These are phyloP conservation scores for Apiotrichum sp. DNA, from an alignment of 1,284 basidiomycete species.

Conservation along the genomic window DNA sequence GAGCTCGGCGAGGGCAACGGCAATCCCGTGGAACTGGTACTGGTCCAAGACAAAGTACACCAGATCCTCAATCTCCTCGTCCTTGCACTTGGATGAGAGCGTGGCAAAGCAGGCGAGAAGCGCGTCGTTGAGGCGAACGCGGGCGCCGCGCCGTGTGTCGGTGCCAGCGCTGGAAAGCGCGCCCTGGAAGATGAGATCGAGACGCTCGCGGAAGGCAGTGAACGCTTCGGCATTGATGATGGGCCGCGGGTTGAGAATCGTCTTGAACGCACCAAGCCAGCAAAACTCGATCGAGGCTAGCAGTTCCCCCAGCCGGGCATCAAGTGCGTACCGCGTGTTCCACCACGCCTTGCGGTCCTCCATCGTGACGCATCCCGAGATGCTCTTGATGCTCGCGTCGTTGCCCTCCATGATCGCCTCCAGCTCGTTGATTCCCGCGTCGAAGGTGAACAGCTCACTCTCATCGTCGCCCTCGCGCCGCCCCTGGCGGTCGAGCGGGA, in stretches of 20 bases:
- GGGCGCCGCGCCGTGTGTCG: slow-evolving; percentile 41
- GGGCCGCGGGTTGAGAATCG: slow-evolving; percentile 61
- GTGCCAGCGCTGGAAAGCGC: slow-evolving; percentile 55
- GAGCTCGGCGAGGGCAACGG: slow-evolving; percentile 83
- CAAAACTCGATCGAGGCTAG: slow-evolving; percentile 84
- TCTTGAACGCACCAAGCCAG: slow-evolving; percentile 98
- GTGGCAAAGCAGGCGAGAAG: slow-evolving; percentile 81
- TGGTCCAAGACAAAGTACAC: slow-evolving; percentile 90
- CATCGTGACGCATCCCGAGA: slow-evolving; percentile 32
- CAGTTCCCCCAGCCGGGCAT: slow-evolving; percentile 67
- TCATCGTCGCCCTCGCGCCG: slow-evolving; percentile 71
- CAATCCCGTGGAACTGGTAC: slow-evolving; percentile 85
- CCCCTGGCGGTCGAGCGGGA: slow-evolving; percentile 74
- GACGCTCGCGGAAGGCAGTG: slow-evolving; percentile 55
- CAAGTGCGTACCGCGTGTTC: slow-evolving; percentile 68
- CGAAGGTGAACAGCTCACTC: slow-evolving; percentile 64
- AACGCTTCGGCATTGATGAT: slow-evolving; percentile 52
- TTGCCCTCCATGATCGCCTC: slow-evolving; percentile 67
- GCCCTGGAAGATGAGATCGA: slow-evolving; percentile 69
- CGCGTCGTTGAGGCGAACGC: slow-evolving; percentile 58
- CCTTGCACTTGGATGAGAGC: slow-evolving; percentile 69
- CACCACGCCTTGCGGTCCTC: slow-evolving; percentile 60
- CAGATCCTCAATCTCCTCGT: slow-evolving; percentile 93
- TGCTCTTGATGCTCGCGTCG: slow-evolving; percentile 50
- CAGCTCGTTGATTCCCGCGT: slow-evolving; percentile 68